These are phyloP conservation scores for Aphanocladium album DNA, from an alignment of 2,329 filamentous ascomycete genomes.

Conservation along the genomic window DNA sequence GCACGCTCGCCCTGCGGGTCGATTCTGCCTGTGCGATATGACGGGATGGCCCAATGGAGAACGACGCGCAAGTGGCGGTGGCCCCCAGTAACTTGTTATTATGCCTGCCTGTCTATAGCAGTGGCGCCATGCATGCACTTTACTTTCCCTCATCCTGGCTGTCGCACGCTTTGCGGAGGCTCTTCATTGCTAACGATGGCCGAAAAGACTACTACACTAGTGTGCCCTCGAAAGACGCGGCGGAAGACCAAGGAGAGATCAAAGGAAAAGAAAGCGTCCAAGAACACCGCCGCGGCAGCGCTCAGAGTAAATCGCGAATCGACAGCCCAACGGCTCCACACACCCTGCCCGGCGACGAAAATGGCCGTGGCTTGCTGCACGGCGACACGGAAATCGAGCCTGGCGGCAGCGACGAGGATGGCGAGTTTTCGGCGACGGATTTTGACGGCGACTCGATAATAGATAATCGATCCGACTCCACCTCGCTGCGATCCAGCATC, in stretches of 20 bases:
- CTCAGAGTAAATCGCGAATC: background rate
- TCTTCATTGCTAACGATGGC: too few species aligned
- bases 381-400: conserved; percentile 26
- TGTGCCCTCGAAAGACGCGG: background rate
- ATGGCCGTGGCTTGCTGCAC: conserved; percentile 22
- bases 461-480: conserved; percentile 23
- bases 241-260: background rate
- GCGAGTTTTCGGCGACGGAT: conserved; percentile 29
- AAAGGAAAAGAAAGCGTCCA: background rate
- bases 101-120: too few species aligned
- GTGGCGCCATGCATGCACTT: too few species aligned
- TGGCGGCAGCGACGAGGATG: conserved; percentile 29
- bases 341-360: background rate
- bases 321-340: background rate
- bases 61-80: too few species aligned
- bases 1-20: too few species aligned
- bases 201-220: background rate
- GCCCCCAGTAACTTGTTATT: too few species aligned
- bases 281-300: background rate
- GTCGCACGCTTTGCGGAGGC: too few species aligned
- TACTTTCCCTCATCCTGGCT: too few species aligned
- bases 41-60: too few species aligned
- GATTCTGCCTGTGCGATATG: too few species aligned
- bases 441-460: conserved; percentile 26
- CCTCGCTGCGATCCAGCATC: conserved; percentile 29